phyloP scores from a whole-genome alignment of 2,329 filamentous ascomycete genomes.

The Apiospora hydei region DNA sequence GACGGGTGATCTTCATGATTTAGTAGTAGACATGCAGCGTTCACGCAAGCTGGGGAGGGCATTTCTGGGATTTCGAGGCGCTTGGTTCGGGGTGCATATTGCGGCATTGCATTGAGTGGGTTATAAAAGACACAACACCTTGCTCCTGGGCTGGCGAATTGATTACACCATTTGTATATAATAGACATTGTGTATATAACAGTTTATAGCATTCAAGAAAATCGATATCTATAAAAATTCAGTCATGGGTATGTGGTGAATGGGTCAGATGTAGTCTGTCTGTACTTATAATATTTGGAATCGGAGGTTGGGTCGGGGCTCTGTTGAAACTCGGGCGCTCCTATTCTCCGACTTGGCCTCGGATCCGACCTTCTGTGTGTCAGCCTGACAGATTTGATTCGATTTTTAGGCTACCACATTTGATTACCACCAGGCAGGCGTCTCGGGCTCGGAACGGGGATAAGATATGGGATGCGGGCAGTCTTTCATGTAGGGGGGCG shows the following conservation, averaged over 20 bases:
- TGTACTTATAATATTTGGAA: neutral
- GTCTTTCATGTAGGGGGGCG: neutral
- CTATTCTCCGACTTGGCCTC: neutral
- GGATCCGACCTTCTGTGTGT: neutral
- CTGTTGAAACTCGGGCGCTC: neutral
- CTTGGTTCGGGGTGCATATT: constrained; percentile 2
- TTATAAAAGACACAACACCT: neutral
- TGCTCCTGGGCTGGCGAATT: neutral
- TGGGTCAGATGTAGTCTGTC: neutral
- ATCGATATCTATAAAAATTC: no score
- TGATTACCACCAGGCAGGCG: neutral
- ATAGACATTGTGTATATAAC: neutral
- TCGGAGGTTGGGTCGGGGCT: neutral
- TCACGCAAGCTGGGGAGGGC: constrained; percentile 5
- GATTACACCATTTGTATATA: constrained; percentile 7
- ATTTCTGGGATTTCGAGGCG: constrained; percentile 5
- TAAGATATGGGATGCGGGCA: neutral
- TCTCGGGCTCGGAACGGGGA: constrained; percentile 7
- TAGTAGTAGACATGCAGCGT: constrained; percentile 12
- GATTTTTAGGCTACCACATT: neutral
- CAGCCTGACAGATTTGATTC: neutral
- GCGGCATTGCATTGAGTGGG: constrained; percentile 15
- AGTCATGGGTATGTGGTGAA: neutral
- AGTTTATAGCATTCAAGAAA: neutral
- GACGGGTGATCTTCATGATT: neutral